A percentile compares a stretch with the other conserved stretches of the same genome.
These are phyloP conservation scores for Elsinoe necatrix DNA, from an alignment of 2,329 filamentous ascomycete genomes.

Conservation along the genomic window DNA sequence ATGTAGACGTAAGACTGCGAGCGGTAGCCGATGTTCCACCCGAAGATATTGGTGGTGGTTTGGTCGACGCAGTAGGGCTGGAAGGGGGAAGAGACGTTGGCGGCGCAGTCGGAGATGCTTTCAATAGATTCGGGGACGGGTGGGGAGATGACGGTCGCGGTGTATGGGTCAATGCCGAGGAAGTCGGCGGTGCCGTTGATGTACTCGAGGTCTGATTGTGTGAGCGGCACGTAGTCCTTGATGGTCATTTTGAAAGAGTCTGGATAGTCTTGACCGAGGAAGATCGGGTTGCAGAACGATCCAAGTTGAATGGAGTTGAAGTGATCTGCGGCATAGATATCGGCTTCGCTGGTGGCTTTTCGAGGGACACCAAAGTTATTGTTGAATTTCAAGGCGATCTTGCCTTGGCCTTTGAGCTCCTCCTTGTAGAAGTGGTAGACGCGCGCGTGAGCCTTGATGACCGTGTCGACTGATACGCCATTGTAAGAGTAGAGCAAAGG, in stretches of 20 bases:
- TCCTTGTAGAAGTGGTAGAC: conserved; percentile 44
- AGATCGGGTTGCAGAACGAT: conserved; percentile 47
- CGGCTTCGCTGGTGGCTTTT: conserved; percentile 32
- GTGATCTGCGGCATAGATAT: conserved; percentile 40
- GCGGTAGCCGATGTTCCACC: conserved; percentile 37
- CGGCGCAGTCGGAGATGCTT: conserved; percentile 32
- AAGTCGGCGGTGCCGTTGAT: conserved; percentile 25
- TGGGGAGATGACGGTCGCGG: conserved; percentile 19
- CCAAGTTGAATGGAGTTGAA: conserved; percentile 39
- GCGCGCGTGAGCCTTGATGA: conserved; percentile 21
- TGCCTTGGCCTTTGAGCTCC: conserved; percentile 43
- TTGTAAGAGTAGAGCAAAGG: conserved; percentile 19
- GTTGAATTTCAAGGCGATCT: conserved; percentile 44
- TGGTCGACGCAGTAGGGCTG: conserved; percentile 28
- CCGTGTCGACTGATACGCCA: conserved; percentile 2
- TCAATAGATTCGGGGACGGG: conserved; percentile 19
- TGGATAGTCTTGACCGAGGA: conserved; percentile 45
- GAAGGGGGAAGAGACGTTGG: conserved; percentile 26
- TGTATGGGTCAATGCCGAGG: conserved; percentile 29
- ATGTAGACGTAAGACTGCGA: conserved; percentile 51
- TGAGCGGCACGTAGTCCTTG: conserved; percentile 41
- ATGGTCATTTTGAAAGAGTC: conserved; percentile 40
- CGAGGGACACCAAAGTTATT: conserved; percentile 32
- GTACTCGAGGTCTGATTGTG: conserved; percentile 36
- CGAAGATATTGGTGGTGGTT: conserved; percentile 24